phyloP scores from a whole-genome alignment of 2,329 filamentous ascomycete genomes.

The Fusarium mangiferae region DNA sequence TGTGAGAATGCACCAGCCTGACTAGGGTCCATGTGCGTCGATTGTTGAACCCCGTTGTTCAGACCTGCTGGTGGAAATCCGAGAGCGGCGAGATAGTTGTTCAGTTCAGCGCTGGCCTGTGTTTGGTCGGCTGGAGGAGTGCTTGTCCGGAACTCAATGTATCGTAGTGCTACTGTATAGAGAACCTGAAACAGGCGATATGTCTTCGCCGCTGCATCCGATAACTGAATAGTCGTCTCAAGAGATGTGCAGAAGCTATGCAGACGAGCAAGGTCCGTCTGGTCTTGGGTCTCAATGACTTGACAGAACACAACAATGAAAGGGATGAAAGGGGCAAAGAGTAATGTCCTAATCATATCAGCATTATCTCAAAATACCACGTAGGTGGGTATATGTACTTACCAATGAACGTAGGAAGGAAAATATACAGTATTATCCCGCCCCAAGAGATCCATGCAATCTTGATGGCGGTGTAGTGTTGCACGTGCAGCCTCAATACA shows the following conservation, averaged over 20 bases:
- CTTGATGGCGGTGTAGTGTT: constrained; percentile 54
- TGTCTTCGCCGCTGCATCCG: constrained; percentile 62
- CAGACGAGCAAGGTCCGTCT: constrained; percentile 58
- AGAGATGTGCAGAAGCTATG: constrained; percentile 62
- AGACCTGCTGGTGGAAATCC: constrained; percentile 51
- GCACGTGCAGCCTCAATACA: constrained; percentile 56
- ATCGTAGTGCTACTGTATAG: constrained; percentile 66
- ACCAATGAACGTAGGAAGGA: constrained; percentile 56
- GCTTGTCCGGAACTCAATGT: constrained; percentile 63
- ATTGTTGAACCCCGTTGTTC: constrained; percentile 25
- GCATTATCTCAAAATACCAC: not conserved
- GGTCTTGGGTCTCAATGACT: constrained; percentile 57
- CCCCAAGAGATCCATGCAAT: constrained; percentile 53
- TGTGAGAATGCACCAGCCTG: constrained; percentile 26
- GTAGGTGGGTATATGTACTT: constrained; percentile 7
- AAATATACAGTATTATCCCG: constrained; percentile 52
- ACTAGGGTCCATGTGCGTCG: constrained; percentile 11
- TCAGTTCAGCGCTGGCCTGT: constrained; percentile 47
- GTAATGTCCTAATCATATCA: constrained; percentile 51
- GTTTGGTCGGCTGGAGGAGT: constrained; percentile 45
- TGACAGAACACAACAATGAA: constrained; percentile 65
- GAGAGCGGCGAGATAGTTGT: constrained; percentile 57
- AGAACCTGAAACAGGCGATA: constrained; percentile 68
- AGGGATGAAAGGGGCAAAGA: constrained; percentile 63
- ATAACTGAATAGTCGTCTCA: constrained; percentile 57